Conservation (phyloP, 306 rosid species). For the Phaseolus lunatus region DNA sequence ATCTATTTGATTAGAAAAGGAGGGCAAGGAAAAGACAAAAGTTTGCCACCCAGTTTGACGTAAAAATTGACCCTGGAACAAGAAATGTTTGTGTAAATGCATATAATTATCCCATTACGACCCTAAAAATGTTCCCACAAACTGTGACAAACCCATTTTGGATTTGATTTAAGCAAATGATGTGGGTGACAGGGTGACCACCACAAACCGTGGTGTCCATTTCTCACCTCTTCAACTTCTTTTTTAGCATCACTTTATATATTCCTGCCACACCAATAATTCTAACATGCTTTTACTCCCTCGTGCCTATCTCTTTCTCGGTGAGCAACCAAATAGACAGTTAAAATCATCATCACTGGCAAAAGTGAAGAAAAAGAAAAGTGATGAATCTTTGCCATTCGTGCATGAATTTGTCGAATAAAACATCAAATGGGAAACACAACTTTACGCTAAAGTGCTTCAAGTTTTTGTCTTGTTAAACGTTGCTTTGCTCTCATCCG, state of each 20-base stretch:
- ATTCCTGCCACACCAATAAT: slow-evolving; percentile 64
- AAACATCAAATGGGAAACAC: slow-evolving; percentile 43
- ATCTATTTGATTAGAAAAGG: slow-evolving; percentile 11
- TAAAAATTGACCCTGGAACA: slow-evolving; percentile 43
- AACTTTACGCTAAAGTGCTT: slow-evolving; percentile 48
- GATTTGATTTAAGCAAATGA: slow-evolving; percentile 64
- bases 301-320: slow-evolving; percentile 34
- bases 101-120: slow-evolving; percentile 52
- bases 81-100: slow-evolving; percentile 45
- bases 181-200: slow-evolving; percentile 70
- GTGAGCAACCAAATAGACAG: slow-evolving; percentile 41
- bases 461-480: slow-evolving; percentile 42
- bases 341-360: slow-evolving; percentile 34
- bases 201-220: slow-evolving; percentile 61
- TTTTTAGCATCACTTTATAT: not conserved
- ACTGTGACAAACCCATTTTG: slow-evolving; percentile 49
- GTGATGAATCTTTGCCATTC: slow-evolving; percentile 52
- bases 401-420: slow-evolving; percentile 67
- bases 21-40: slow-evolving; percentile 42
- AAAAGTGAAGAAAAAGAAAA: slow-evolving; percentile 47
- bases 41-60: slow-evolving; percentile 39
- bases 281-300: slow-evolving; percentile 45
- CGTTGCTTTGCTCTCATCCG: slow-evolving; percentile 26
- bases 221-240: slow-evolving; percentile 41
- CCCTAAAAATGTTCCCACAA: slow-evolving; percentile 53